Base-by-base conservation (phyloP, 2,329 filamentous ascomycete genomes). In the Diaporthe sp. region DNA sequence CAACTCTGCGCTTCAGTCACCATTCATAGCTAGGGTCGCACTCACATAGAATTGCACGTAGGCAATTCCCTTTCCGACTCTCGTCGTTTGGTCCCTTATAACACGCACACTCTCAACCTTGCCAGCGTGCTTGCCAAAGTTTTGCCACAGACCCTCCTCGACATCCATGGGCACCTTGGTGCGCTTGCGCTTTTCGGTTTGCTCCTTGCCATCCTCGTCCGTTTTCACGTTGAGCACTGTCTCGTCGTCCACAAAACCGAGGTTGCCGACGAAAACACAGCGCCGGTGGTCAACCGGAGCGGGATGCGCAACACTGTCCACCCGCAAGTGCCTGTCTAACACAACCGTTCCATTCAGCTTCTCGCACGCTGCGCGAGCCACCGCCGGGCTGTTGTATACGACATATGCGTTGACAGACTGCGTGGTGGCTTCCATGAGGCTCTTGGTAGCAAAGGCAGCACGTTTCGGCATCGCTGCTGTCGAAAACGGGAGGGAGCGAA, bases 231-330 rank as follows among this genome's bases (percentile, higher is more conserved):
- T 90, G 31, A 94, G 85, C 69, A 93, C 88, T 53, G 91, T 94
- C 85, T 98, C 96, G 79, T 98, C 95, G 81, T 98, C 96, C 22
- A 99, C 95, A 81, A 99, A 99, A 68, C 95, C 95, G 1, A 99
- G 89, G 82, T 99, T 99, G 62, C 97, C 97, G 37, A 99, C 94
- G 81, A 99, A 99, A 22, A 99, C 93, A 83, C 97, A 99, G 73
- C 96, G 94, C 75, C 94, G 92, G 83, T 98, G 92, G 82, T 98
- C 96, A 25, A 93, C 91, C 55, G 93, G 91, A 19, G 94, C 89
- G 0, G 97, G 97, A 84, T 98, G 95, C 0, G 96, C 95, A 46
- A 99, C 93, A 78, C 92, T 95, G 85, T 99, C 97, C 34, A 96
- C 96, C 57, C 96, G 92, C 74, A 99, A 86, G 84, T 99, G 97